Evolutionary conservation across 768 basidiomycete genomes (phyloP), one percentile per base, ranked within the genome.

Genomic region (Russula earlei): DNA sequence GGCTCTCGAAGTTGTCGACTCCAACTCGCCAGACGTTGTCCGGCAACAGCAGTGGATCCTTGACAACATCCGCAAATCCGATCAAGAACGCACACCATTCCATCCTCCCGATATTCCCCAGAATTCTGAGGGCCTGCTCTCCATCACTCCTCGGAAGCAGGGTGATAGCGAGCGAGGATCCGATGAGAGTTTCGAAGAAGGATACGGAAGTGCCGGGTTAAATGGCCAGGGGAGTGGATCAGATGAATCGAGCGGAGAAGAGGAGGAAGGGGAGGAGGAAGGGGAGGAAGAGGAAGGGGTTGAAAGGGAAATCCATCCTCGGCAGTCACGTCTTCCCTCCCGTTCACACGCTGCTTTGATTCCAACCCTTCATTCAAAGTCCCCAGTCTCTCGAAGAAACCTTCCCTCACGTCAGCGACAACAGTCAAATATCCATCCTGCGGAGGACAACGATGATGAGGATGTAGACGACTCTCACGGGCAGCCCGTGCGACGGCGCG

Each of bases 21-120:
- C 45, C 11, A 36, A 52, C 34, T 49, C 53, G 8, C 53, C 49
- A 12, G 53, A 58, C 33, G 56, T 56, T 22, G 43, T 40, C n/a
- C 44, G 48, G 22, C 46, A 62, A 43, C 58, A 62, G 44, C 58
- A 60, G 48, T 48, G 37, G 53, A 56, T 56, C 34, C 47, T 62
- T 19, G 61, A 62, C 4, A 52, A 40, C 20, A 59, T 62, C 40
- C 44, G 46, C 42, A 56, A 55, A 50, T 17, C 34, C 19, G 54
- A 59, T 2, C 37, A 46, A 11, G 25, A 55, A 20, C 49, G 36
- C 11, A 34, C 24, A 0, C 29, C 52, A 20, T 40, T 37, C 33
- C 12, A 4, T 17, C 3, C 47, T 29, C 8, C 15, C 27, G 44
- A 48, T 46, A 25, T 27, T 27, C 15, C 37, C 12, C 55, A 40